Evolutionary conservation across 495 filamentous ascomycete genomes (phyloP).

Genomic region (Daldinia caldariorum): DNA sequence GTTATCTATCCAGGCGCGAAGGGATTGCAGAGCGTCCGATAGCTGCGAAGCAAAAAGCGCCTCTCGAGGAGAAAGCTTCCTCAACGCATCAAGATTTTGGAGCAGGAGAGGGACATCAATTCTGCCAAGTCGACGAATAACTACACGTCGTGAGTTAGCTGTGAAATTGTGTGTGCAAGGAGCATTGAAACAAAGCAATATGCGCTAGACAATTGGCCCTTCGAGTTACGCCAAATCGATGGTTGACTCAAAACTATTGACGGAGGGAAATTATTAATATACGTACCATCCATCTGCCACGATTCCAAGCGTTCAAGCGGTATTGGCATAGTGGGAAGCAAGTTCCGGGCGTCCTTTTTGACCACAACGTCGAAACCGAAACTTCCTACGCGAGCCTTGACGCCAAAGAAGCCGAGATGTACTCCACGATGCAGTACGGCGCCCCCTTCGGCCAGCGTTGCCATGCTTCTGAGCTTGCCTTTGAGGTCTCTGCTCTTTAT

Average conservation of each 20-base stretch:
- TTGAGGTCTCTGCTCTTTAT: conserved; percentile 65
- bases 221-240: neutral
- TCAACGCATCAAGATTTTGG: conserved; percentile 56
- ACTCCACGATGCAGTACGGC: conserved; percentile 70
- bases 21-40: conserved; percentile 48
- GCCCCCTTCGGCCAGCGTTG: conserved; percentile 62
- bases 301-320: conserved; percentile 64
- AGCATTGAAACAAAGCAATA: neutral
- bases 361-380: conserved; percentile 81
- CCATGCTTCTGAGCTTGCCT: conserved; percentile 68
- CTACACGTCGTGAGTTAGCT: conserved; percentile 23
- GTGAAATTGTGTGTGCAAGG: neutral
- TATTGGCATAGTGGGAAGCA: conserved; percentile 73
- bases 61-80: conserved; percentile 47
- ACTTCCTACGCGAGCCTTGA: conserved; percentile 70
- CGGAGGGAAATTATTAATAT: conserved; percentile 37
- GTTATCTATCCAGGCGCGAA: conserved; percentile 54
- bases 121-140: conserved; percentile 67
- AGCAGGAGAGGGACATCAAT: conserved; percentile 63
- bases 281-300: conserved; percentile 62
- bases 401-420: conserved; percentile 78
- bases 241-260: neutral
- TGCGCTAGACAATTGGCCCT: neutral
- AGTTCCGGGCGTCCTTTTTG: conserved; percentile 67
- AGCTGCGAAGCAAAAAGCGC: conserved; percentile 52